Conservation (phyloP, 345 rosid species). For the Aegle marmelos region DNA sequence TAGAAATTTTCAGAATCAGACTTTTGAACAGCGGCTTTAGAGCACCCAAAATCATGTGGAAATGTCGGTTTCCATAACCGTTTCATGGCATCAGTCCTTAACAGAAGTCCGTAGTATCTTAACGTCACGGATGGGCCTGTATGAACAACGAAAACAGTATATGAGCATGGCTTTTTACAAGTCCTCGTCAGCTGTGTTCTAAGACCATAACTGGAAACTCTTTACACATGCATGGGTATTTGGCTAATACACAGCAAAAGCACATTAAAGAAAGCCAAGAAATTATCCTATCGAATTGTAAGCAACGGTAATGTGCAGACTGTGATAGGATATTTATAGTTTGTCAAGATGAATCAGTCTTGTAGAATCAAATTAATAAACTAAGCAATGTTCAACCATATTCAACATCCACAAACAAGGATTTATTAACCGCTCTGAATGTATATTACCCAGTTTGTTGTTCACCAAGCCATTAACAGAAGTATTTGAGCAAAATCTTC, state of each 20-base stretch:
- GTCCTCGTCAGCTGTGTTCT: not conserved
- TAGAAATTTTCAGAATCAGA: not conserved
- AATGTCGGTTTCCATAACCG: not conserved
- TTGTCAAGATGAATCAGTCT: not conserved
- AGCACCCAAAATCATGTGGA: too few relatives aligned
- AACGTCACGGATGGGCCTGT: conserved; percentile 96
- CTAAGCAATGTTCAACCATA: not conserved
- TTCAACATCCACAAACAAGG: not conserved
- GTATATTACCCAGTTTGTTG: not conserved
- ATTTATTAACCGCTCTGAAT: not conserved
- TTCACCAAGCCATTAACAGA: not conserved
- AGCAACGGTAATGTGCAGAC: not conserved
- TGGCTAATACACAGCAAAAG: not conserved
- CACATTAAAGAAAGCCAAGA: not conserved
- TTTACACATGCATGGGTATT: not conserved
- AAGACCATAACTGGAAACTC: not conserved
- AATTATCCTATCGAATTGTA: not conserved
- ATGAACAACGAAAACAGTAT: not conserved
- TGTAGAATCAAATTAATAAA: not conserved
- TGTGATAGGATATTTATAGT: not conserved
- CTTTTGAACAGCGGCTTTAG: too few relatives aligned
- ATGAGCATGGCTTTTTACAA: not conserved
- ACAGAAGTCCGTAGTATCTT: conserved; percentile 82
- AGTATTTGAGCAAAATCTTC: not conserved
- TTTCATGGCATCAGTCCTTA: conserved; percentile 39